Evolutionary conservation across 2,329 filamentous ascomycete genomes (phyloP), one percentile per base, ranked within the genome.

Genomic region (Blastomyces silverae): DNA sequence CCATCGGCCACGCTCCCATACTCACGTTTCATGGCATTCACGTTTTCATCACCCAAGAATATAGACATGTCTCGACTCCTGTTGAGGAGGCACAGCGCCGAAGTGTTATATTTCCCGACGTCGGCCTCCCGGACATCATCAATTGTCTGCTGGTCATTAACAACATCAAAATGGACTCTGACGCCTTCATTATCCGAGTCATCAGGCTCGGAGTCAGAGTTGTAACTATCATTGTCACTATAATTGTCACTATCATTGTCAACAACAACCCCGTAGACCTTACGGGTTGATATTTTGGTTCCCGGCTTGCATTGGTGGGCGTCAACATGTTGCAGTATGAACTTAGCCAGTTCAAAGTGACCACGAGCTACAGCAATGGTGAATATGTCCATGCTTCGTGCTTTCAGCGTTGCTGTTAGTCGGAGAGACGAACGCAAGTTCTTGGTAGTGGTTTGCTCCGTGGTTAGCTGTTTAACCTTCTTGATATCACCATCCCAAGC

Each of bases 81-180:
- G n/a, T 8, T 22, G 44, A 61, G 59, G 46, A 61, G 59, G 17
- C 2, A 5, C 10, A 17, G 10, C 2, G 64, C 64, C 11, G 66
- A 57, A 48, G 42, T 56, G 3, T 62, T 48, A 20, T 64, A 67
- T 63, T 67, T 67, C 39, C 63, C 61, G 46, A 89, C 80, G 68
- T 90, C 62, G 25, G 89, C 80, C 68, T 90, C 84, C 0, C 89
- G 89, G 65, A 94, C 82, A 69, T 91, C 86, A 20, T 94, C 89
- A 62, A 93, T 83, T 0, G 90, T 94, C 73, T 89, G 90, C 46
- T 83, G 80, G 15, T 88, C 84, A 68, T 88, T 84, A 37, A 91
- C 77, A 52, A 87, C 79, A 66, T 87, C 82, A 77, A 76, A 69
- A 6, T 72, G 67, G 15, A 81, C 71, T 31, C 75, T 68, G 11